phyloP scores from a whole-genome alignment of 352 stramenopile species.

The Globisporangium okanoganense region DNA sequence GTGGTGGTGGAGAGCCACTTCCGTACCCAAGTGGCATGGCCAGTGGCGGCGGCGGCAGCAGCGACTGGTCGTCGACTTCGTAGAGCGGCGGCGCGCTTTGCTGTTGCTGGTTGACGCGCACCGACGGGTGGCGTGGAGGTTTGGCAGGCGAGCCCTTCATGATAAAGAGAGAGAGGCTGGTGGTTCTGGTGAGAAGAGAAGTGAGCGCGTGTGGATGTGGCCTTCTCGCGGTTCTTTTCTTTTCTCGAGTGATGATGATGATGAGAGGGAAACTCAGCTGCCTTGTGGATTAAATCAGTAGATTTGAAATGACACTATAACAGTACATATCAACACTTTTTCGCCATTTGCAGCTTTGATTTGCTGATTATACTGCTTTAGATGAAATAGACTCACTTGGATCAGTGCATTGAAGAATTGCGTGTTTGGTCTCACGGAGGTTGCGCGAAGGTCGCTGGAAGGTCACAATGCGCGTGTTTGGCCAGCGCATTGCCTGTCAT shows the following conservation, averaged over 20 bases:
- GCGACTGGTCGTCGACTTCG: constrained; percentile 1
- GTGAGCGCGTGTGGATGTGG: too few relatives aligned
- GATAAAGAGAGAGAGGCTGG: not conserved
- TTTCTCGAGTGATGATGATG: not conserved
- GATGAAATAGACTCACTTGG: too few relatives aligned
- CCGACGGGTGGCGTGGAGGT: constrained; percentile 2
- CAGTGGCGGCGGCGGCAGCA: constrained; percentile 3
- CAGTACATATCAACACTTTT: too few relatives aligned
- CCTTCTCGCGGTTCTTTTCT: constrained; percentile 2
- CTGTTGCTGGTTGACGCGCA: constrained; percentile 2
- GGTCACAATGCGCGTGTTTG: not conserved
- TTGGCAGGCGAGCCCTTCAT: constrained; percentile 7
- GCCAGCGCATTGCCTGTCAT: not conserved
- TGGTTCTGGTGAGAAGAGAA: not conserved
- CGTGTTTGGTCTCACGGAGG: constrained; percentile 3
- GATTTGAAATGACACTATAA: too few relatives aligned
- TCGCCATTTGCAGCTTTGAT: too few relatives aligned
- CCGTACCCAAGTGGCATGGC: constrained; percentile 11
- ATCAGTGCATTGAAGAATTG: too few relatives aligned
- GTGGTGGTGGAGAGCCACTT: not conserved
- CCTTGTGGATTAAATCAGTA: too few relatives aligned
- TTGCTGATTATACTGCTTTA: too few relatives aligned
- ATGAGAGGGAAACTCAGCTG: too few relatives aligned
- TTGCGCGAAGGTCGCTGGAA: constrained; percentile 9
- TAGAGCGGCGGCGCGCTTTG: constrained; percentile 13